A percentile compares a stretch with the other conserved stretches of the same genome.
Conservation (phyloP, 108 stramenopile genomes). For the Stephanodiscus triporus region DNA sequence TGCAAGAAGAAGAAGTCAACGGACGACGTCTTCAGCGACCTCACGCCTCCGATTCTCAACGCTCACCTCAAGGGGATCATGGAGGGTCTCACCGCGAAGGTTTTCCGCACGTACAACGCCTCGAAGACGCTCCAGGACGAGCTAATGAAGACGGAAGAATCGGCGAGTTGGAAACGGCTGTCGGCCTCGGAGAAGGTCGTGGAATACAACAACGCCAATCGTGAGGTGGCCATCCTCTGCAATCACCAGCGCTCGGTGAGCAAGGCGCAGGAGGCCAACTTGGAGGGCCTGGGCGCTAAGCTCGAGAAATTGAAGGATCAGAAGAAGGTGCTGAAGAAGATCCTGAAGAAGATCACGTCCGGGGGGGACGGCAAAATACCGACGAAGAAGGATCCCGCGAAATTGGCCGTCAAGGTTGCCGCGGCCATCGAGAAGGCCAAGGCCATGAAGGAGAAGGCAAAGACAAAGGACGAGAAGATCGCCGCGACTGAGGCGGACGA, state of each 20-base stretch:
- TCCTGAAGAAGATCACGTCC: conserved; percentile 62
- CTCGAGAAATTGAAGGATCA: conserved; percentile 89
- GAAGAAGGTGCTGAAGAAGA: conserved; percentile 83
- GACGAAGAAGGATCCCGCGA: conserved; percentile 72
- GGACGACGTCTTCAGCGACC: conserved; percentile 95
- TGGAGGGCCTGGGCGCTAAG: conserved; percentile 78
- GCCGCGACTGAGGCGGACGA: conserved; percentile 90
- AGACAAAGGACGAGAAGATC: conserved; percentile 94
- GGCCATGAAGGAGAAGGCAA: conserved; percentile 91
- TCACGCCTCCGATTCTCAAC: conserved; percentile 93
- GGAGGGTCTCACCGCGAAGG: conserved; percentile 99
- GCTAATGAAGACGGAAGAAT: conserved; percentile 80
- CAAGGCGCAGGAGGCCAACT: conserved; percentile 90
- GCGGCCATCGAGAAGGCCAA: conserved; percentile 84
- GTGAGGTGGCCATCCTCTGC: conserved; percentile 98
- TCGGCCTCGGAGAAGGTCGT: conserved; percentile 93
- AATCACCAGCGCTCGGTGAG: conserved; percentile 99
- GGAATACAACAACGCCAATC: conserved; percentile 99
- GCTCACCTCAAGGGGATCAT: conserved; percentile 94
- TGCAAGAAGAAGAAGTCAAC: conserved; percentile 87
- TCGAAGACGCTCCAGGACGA: conserved; percentile 97
- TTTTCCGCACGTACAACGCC: conserved; percentile 99
- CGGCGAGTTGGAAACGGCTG: conserved; percentile 67
- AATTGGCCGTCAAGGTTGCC: conserved; percentile 60
- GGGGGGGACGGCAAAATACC: conserved; percentile 78